Conservation (phyloP, 2,329 filamentous ascomycete genomes). For the Cryphonectria radicalis region DNA sequence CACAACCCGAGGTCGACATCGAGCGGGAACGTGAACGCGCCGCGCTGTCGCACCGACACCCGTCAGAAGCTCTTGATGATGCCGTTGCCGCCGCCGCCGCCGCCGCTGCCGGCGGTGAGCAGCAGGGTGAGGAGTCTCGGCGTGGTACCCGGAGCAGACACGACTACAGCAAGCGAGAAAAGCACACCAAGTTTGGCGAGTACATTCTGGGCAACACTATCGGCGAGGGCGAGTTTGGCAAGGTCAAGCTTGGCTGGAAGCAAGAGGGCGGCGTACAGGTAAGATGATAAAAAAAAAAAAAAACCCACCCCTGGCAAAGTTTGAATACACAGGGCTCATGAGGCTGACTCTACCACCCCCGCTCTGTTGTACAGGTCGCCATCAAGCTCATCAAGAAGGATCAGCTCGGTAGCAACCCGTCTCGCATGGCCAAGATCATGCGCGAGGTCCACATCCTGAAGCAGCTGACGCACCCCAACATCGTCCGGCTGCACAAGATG, state of each 20-base stretch:
- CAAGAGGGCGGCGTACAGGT: slow-evolving; percentile 87
- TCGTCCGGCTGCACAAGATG: slow-evolving; percentile 96
- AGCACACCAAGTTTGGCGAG: slow-evolving; percentile 89
- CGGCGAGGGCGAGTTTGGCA: slow-evolving; percentile 97
- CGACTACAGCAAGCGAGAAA: slow-evolving; percentile 64
- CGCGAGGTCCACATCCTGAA: slow-evolving; percentile 93
- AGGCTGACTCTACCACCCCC: slow-evolving; percentile 4
- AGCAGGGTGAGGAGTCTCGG: slow-evolving; percentile 48
- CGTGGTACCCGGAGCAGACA: slow-evolving; percentile 61
- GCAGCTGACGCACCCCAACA: slow-evolving; percentile 89
- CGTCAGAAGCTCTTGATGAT: slow-evolving; percentile 45
- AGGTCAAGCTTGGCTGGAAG: slow-evolving; percentile 98
- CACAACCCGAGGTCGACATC: slow-evolving; percentile 74
- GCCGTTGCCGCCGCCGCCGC: slow-evolving; percentile 48
- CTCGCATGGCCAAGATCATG: slow-evolving; percentile 92
- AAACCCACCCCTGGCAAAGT: slow-evolving; percentile 28
- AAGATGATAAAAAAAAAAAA: slow-evolving; percentile 27
- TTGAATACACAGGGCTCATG: background rate
- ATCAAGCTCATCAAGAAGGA: slow-evolving; percentile 98
- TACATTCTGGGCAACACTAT: slow-evolving; percentile 96
- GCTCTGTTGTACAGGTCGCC: slow-evolving; percentile 66
- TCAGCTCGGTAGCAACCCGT: slow-evolving; percentile 84
- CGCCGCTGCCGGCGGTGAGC: slow-evolving; percentile 50
- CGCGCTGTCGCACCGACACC: slow-evolving; percentile 59
- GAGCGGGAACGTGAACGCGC: slow-evolving; percentile 73